A percentile compares a stretch with the other conserved stretches of the same genome.
phyloP scores from a whole-genome alignment of 2,329 filamentous ascomycete genomes.

The Colletotrichum costaricense region DNA sequence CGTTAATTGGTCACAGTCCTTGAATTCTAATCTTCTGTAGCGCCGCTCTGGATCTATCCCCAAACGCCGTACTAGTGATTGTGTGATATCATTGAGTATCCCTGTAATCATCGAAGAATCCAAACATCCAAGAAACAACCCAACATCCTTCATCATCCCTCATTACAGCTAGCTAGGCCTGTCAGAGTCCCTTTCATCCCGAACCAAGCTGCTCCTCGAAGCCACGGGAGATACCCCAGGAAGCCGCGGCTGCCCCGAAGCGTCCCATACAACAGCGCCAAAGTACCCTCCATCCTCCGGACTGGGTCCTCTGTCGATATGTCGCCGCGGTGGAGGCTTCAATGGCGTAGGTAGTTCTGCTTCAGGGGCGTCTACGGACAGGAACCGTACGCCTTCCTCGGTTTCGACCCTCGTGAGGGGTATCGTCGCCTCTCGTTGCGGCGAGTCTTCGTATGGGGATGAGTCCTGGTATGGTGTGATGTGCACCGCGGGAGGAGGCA shows the following conservation, averaged over 20 bases:
- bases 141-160: background rate
- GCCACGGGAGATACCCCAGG: background rate
- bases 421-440: background rate
- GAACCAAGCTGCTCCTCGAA: background rate
- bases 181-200: background rate
- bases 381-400: slow-evolving; percentile 26
- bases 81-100: background rate
- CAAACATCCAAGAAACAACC: background rate
- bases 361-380: background rate
- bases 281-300: slow-evolving; percentile 7
- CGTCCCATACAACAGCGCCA: background rate
- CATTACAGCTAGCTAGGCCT: background rate
- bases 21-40: no score
- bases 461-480: background rate
- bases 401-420: slow-evolving; percentile 14
- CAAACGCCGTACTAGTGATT: no score
- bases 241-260: background rate
- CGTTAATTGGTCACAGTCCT: no score
- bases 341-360: slow-evolving; percentile 15
- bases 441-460: background rate
- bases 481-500: background rate
- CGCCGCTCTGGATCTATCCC: no score
- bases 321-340: slow-evolving; percentile 16
- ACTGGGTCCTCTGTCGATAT: background rate
- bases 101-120: no score